A percentile compares a stretch with the other conserved stretches of the same genome.
Conservation (phyloP, 305 asterid genomes). For the Plantago lanceolata region DNA sequence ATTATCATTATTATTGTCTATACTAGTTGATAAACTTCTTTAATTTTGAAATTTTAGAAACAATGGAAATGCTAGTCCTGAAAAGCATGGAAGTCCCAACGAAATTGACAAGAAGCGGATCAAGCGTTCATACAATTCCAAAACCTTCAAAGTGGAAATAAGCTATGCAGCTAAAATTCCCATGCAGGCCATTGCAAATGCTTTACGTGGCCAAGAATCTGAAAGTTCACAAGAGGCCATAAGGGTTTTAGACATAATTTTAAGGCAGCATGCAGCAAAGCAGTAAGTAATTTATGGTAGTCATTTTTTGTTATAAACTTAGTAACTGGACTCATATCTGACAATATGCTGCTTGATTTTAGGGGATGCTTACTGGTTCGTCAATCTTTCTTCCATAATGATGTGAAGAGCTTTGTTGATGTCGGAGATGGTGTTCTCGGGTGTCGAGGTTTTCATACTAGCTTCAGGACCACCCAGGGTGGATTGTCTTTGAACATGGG, state of each 20-base stretch:
- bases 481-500: conserved; percentile 61
- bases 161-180: conserved; percentile 78
- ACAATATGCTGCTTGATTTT: conserved; percentile 22
- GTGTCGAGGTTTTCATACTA: conserved; percentile 60
- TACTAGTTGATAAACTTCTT: background rate
- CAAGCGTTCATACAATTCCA: conserved; percentile 53
- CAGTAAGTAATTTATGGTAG: conserved; percentile 46
- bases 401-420: conserved; percentile 38
- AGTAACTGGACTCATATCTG: conserved; percentile 10
- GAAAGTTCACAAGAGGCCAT: conserved; percentile 74
- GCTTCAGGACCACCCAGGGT: conserved; percentile 53
- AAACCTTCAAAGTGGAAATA: conserved; percentile 71
- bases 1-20: background rate
- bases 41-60: conserved; percentile 37
- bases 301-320: background rate
- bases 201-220: conserved; percentile 69
- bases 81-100: conserved; percentile 43
- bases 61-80: conserved; percentile 58
- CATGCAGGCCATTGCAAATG: conserved; percentile 75
- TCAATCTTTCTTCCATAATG: conserved; percentile 54
- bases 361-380: conserved; percentile 64
- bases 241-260: conserved; percentile 66
- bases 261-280: conserved; percentile 89
- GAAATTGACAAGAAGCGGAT: conserved; percentile 52
- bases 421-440: conserved; percentile 60